Base-by-base conservation (phyloP, 2,329 filamentous ascomycete species). In the Colletotrichum godetiae region DNA sequence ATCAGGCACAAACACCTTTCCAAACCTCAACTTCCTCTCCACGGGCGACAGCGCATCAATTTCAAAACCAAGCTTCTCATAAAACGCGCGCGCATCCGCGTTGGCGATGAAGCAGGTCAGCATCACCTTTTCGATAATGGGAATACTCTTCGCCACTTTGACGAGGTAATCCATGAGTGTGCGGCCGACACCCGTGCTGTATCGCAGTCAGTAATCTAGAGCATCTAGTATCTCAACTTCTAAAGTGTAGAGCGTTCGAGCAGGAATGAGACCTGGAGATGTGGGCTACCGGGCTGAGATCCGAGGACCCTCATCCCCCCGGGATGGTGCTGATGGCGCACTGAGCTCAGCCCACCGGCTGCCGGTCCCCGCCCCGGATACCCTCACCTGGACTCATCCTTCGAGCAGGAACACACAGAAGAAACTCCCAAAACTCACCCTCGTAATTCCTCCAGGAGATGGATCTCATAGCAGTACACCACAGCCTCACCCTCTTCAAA, bases 381-480 rank as follows among this genome's bases (percentile, higher is more conserved):
- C 12, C 37, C 42, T 49, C 42, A n/a, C 4, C 19, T 8, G 8
- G 42, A 19, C 42, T 49, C 19, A 49, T 11, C 19, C 3, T 49
- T 22, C 19, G 42, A 22, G 19, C 42, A 22, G 19, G 8, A 49
- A 49, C 8, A 49, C 3, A 49, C 42, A 8, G 10, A 22, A 19
- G 42, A 49, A 49, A 22, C 6, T 61, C 19, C 12, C 2, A 27
- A 15, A 8, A 82, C 83, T 74, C 80, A 90, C 83, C 91, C 87
- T 76, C 89, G 88, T 5, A 93, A 79, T 1, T 84, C 81, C 1
- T 86, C 82, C 49, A 85, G 81, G 3, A 95, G 86, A 78, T 96
- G 93, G 46, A 96, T 90, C 82, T 96, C 93, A 80, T 95, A 96
- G 80, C 93, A 92, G 81, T 95, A 96, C 24, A 95, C 79, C 2